phyloP scores from a whole-genome alignment of 345 rosid species.

The Corchorus capsularis region DNA sequence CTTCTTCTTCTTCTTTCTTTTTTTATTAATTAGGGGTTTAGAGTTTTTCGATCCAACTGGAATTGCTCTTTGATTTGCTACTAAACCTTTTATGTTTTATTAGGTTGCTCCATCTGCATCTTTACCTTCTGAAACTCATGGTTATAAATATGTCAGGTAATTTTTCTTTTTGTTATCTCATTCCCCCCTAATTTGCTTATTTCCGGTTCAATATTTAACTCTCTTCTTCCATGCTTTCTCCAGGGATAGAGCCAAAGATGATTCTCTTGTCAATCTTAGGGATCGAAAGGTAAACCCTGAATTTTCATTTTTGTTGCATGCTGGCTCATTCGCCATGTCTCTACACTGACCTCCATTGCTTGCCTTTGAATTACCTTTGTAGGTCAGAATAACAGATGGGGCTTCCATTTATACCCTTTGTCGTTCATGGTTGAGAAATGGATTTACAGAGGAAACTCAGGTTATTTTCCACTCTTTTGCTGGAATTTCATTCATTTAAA shows the following conservation, averaged over 20 bases:
- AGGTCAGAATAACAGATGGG: conserved; percentile 75
- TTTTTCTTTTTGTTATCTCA: not conserved
- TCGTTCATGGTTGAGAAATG: conserved; percentile 94
- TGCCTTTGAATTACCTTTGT: conserved; percentile 27
- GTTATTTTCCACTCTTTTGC: conserved; percentile 35
- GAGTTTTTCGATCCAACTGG: not conserved
- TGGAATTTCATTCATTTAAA: not conserved
- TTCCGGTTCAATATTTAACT: not conserved
- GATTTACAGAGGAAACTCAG: conserved; percentile 68
- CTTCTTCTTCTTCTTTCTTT: no score
- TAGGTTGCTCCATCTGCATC: conserved; percentile 61
- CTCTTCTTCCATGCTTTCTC: conserved; percentile 24
- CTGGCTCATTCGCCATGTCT: not conserved
- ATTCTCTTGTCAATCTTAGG: conserved; percentile 44
- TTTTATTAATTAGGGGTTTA: not conserved
- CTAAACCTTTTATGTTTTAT: conserved; percentile 15
- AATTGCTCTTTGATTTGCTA: not conserved
- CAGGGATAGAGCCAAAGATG: conserved; percentile 54
- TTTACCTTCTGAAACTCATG: conserved; percentile 55
- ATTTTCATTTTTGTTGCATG: not conserved
- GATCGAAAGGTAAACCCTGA: conserved; percentile 64
- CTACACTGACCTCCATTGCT: conserved; percentile 9
- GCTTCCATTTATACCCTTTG: conserved; percentile 83
- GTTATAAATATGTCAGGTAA: conserved; percentile 60
- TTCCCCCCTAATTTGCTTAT: conserved; percentile 1